Evolutionary conservation across 129 eudicot genomes (phyloP).

Genomic region (Sambucus nigra): DNA sequence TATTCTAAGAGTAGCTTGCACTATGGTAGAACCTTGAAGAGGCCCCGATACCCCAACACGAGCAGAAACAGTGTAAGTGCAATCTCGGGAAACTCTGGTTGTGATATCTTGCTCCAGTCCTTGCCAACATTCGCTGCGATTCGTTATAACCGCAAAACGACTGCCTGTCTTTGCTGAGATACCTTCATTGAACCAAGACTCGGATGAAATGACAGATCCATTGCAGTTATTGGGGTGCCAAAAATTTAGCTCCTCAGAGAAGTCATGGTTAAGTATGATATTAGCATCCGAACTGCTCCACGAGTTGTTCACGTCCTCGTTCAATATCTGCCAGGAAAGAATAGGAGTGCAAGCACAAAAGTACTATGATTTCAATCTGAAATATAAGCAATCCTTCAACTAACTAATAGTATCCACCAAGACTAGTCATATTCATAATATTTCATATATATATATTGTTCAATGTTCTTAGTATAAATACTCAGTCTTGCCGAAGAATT

Average conservation of each 20-base stretch:
- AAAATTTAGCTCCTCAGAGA: slow-evolving; percentile 44
- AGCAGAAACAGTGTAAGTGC: slow-evolving; percentile 50
- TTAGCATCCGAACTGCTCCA: slow-evolving; percentile 22
- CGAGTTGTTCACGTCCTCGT: slow-evolving; percentile 15
- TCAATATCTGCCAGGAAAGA: slow-evolving; percentile 12
- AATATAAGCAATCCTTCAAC: too few species aligned
- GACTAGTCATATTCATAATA: too few species aligned
- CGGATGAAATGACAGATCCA: slow-evolving; percentile 40
- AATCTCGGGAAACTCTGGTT: slow-evolving; percentile 37
- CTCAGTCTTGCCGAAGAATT: too few species aligned
- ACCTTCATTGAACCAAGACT: slow-evolving; percentile 16
- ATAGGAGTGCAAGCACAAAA: too few species aligned
- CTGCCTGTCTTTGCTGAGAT: slow-evolving; percentile 17
- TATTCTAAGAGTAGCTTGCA: slow-evolving; percentile 54
- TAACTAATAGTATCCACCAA: too few species aligned
- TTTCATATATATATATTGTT: too few species aligned
- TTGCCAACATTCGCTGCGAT: slow-evolving; percentile 79
- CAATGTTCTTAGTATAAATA: too few species aligned
- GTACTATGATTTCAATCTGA: too few species aligned
- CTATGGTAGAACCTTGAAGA: slow-evolving; percentile 27
- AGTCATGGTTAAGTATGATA: slow-evolving; percentile 67
- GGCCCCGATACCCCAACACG: slow-evolving; percentile 61
- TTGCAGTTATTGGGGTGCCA: slow-evolving; percentile 75
- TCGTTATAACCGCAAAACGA: slow-evolving; percentile 48
- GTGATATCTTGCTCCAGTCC: slow-evolving; percentile 94